phyloP scores from a whole-genome alignment of 306 rosid species.

The Prunus dulcis region DNA sequence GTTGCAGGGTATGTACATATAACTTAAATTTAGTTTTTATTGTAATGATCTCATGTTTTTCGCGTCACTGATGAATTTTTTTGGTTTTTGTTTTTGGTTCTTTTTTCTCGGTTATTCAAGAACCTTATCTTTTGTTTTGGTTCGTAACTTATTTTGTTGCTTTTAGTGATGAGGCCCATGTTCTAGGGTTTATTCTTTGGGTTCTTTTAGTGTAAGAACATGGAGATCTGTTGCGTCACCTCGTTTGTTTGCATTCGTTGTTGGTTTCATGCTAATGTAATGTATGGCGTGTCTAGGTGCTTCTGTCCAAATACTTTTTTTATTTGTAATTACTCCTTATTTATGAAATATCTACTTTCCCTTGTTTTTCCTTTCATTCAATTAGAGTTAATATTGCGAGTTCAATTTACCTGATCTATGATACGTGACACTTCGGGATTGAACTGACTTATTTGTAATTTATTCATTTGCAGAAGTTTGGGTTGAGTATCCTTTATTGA shows the following conservation, averaged over 20 bases:
- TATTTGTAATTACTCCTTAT: constrained; percentile 9
- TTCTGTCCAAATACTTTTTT: not conserved
- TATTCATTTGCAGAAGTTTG: constrained; percentile 11
- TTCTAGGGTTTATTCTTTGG: not conserved
- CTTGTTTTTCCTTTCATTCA: constrained; percentile 4
- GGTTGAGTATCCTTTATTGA: not conserved
- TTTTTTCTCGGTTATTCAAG: not conserved
- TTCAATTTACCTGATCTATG: constrained; percentile 19
- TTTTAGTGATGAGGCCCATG: not conserved
- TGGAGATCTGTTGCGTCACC: not conserved
- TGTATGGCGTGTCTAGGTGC: not conserved
- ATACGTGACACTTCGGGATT: not conserved
- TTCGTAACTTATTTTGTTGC: not conserved
- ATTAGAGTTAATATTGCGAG: constrained; percentile 6
- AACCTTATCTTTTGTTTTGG: not conserved
- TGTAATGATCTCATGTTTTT: not conserved
- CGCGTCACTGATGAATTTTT: not conserved
- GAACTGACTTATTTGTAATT: constrained; percentile 6
- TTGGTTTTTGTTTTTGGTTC: too few relatives aligned
- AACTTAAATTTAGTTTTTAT: not conserved
- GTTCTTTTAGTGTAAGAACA: not conserved
- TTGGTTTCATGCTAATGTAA: not conserved
- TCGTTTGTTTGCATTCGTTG: not conserved
- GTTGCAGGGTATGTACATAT: not conserved
- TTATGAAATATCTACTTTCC: not conserved